Evolutionary conservation across 2,329 filamentous ascomycete species (phyloP), one percentile per base, ranked within the genome.

Genomic region (Aspergillus ruber): DNA sequence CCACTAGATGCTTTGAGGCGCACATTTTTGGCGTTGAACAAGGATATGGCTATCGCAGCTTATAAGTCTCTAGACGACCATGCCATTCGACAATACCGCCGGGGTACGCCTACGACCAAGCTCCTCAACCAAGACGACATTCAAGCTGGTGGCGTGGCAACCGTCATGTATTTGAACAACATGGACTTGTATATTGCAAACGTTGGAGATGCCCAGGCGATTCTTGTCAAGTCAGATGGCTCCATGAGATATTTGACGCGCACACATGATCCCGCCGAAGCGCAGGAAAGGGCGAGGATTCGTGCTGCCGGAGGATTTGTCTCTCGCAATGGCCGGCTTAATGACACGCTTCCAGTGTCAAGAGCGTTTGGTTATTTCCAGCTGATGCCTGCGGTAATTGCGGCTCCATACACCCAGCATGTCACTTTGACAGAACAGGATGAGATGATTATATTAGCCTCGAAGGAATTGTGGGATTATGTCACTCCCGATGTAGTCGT

Each of bases 231-330:
- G 59, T 88, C 87, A 1, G 90, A 95, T 64, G 89, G 90, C 35
- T 82, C 84, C 20, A 82, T 93, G 68, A 84, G 84, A 60, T 84
- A 91, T 55, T 76, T 98, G 56, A 97, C 93, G 2, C 79, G 82
- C 49, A 96, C 94, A 67, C 93, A 98, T 65, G 90, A 97, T 61
- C 93, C 93, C 5, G 90, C 91, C 0, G 90, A 95, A 63, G 79
- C 86, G 1, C 76, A 74, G 18, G 93, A 98, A 69, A 80, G 93
- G 43, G 83, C 89, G 47, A 85, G 93, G 15, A 96, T 98, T 58
- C 85, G 93, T 35, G 89, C 95, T 63, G 91, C 91, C 12, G 93
- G 93, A 40, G 93, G 93, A 3, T 98, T 89, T 77, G 93, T 98
- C 8, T 96, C 91, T 15, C 84, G 93, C 43, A 91, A 95, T 65